Evolutionary conservation across 768 basidiomycete species (phyloP), one percentile per base, ranked within the genome.

Genomic region (Tulasnella sp.): DNA sequence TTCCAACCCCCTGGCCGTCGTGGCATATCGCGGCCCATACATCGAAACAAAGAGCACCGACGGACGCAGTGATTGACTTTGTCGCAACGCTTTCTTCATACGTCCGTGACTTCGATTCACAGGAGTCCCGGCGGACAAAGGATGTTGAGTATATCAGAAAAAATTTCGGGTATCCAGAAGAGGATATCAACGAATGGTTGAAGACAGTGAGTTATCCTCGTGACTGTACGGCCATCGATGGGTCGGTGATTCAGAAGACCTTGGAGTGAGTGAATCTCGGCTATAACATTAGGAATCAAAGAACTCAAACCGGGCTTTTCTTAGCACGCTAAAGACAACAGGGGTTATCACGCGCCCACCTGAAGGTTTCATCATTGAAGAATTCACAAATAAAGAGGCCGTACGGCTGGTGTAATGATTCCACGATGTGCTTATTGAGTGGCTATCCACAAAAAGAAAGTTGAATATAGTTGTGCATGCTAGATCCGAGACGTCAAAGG

Each of bases 1-100:
- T 88, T 4, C 80, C 81, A 32, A 96, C 92, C 0, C 93, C 93
- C 0, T 99, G 93, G 93, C 87, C 91, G 12, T 92, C 89, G 0
- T 99, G 93, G 93, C 68, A 87, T 53, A 86, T 98, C 60, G 92
- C 87, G 22, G 88, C 88, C 6, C 83, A 88, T 57, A 81, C 82
- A 0, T 70, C 71, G 10, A 59, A 71, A 15, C 64, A 70, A n/a
- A 74, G 82, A 13, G 77, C 81, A 25, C 64, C 75, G 3, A 54
- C 73, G 0, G 59, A 63, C 1, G 69, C 69, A 0, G 67, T 90
- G 12, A 63, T 64, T 15, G 45, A 63, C 3, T 95, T 95, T 67
- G 68, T 96, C 12, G 53, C 68, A 4, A 63, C 66, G 24, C 73
- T 96, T 19, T 76, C 83, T 4, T 65, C 59, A 4, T 78, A 80